A percentile compares a stretch with the other conserved stretches of the same genome.
Evolutionary conservation across 2,329 filamentous ascomycete species (phyloP).

Genomic region (Bipolaris zeicola): DNA sequence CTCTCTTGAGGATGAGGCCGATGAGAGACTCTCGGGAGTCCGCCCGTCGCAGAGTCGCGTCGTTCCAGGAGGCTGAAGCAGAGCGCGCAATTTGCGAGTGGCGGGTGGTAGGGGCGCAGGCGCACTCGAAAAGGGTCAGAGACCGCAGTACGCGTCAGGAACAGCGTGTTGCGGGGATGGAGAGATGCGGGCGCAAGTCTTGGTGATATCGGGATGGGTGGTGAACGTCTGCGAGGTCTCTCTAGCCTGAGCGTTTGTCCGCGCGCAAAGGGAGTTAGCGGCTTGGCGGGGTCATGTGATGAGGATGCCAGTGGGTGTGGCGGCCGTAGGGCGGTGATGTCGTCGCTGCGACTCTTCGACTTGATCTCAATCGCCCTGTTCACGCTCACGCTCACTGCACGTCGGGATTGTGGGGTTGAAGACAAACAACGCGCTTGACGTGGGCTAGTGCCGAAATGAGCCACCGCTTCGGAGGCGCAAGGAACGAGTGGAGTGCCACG

Average conservation of each 20-base stretch:
- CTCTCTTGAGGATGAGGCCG: conserved; percentile 36
- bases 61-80: conserved; percentile 32
- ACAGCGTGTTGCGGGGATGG: conserved; percentile 44
- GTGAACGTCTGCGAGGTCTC: conserved; percentile 27
- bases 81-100: conserved; percentile 36
- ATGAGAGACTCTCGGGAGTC: conserved; percentile 39
- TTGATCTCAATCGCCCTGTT: background rate
- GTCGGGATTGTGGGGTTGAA: conserved; percentile 9
- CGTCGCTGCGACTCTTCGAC: conserved; percentile 2
- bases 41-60: conserved; percentile 41
- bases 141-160: conserved; percentile 41
- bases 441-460: conserved; percentile 30
- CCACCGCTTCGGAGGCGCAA: conserved; percentile 28
- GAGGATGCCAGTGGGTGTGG: background rate
- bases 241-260: conserved; percentile 19
- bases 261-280: conserved; percentile 17
- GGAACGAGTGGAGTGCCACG: conserved; percentile 33
- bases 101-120: conserved; percentile 31
- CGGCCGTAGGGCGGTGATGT: conserved; percentile 10
- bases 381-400: conserved; percentile 13
- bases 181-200: conserved; percentile 44
- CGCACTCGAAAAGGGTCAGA: conserved; percentile 32
- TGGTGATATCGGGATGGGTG: conserved; percentile 40
- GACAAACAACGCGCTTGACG: conserved; percentile 26
- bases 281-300: conserved; percentile 30